phyloP scores from a whole-genome alignment of 1,284 basidiomycete genomes.

The Mycosarcoma maydis region DNA sequence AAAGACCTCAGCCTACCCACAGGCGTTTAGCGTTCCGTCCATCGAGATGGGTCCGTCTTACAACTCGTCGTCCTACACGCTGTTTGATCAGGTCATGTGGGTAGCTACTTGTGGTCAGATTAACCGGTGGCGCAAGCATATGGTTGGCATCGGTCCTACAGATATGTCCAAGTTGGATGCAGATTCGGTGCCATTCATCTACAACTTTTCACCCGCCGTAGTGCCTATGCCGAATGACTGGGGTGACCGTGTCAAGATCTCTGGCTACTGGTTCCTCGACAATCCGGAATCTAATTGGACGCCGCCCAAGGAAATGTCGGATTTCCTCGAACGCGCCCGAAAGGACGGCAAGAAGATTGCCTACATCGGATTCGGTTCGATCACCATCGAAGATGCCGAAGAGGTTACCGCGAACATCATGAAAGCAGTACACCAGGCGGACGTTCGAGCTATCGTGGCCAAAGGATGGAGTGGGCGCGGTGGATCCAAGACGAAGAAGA shows the following conservation, averaged over 20 bases:
- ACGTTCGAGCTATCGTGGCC: constrained; percentile 62
- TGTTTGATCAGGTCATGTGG: constrained; percentile 63
- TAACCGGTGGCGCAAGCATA: constrained; percentile 60
- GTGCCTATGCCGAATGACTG: constrained; percentile 61
- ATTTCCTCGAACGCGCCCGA: constrained; percentile 73
- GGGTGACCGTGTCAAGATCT: constrained; percentile 53
- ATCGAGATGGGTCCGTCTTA: constrained; percentile 52
- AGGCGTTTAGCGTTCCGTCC: constrained; percentile 58
- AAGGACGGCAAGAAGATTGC: constrained; percentile 71
- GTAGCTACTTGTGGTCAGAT: constrained; percentile 57
- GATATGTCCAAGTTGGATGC: constrained; percentile 46
- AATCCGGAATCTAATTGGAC: constrained; percentile 72
- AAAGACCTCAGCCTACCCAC: constrained; percentile 55
- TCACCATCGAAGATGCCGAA: constrained; percentile 61
- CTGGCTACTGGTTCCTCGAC: constrained; percentile 61
- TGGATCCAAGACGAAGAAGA: constrained; percentile 36
- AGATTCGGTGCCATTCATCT: constrained; percentile 57
- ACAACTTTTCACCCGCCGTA: constrained; percentile 62
- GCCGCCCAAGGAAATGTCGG: constrained; percentile 71
- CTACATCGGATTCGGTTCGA: constrained; percentile 68
- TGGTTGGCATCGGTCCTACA: constrained; percentile 50
- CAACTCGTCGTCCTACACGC: constrained; percentile 52
- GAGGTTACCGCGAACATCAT: constrained; percentile 65
- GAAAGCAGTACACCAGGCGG: constrained; percentile 51
- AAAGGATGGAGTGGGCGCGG: constrained; percentile 62